Evolutionary conservation across 441 rosid species (phyloP).

Genomic region (Jatropha podagrica): DNA sequence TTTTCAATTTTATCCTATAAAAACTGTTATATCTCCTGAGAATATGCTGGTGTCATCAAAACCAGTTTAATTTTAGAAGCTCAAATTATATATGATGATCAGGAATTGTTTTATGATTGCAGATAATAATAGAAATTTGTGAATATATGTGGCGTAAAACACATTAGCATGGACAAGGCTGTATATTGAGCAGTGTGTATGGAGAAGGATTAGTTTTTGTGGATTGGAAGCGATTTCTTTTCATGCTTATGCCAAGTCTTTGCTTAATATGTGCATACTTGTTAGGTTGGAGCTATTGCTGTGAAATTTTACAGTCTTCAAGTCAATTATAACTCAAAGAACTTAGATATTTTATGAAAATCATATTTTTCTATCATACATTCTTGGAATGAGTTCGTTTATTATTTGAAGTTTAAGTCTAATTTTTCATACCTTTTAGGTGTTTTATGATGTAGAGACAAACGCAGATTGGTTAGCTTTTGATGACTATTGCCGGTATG

Average conservation of each 20-base stretch:
- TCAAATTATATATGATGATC: neutral
- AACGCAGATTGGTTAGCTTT: slow-evolving; percentile 65
- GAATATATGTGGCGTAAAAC: neutral
- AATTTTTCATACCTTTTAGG: slow-evolving; percentile 36
- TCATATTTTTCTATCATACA: neutral
- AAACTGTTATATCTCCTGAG: neutral
- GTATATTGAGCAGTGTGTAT: neutral
- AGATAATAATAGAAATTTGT: neutral
- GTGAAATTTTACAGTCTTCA: neutral
- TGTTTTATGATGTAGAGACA: slow-evolving; percentile 60
- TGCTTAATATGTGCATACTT: neutral
- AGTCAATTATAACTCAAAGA: neutral
- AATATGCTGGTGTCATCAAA: neutral
- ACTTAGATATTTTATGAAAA: neutral
- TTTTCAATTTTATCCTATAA: neutral
- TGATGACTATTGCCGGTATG: slow-evolving; percentile 75
- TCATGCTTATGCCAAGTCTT: neutral
- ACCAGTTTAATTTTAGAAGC: neutral
- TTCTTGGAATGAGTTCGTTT: neutral
- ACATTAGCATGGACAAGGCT: neutral
- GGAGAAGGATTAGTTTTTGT: neutral
- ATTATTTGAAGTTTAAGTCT: neutral
- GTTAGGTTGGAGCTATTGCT: neutral
- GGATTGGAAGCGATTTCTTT: neutral
- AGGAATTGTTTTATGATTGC: neutral